A percentile compares a stretch with the other conserved stretches of the same genome.
phyloP scores from a whole-genome alignment of 208 protist species.

The Trypanosoma congolense region DNA sequence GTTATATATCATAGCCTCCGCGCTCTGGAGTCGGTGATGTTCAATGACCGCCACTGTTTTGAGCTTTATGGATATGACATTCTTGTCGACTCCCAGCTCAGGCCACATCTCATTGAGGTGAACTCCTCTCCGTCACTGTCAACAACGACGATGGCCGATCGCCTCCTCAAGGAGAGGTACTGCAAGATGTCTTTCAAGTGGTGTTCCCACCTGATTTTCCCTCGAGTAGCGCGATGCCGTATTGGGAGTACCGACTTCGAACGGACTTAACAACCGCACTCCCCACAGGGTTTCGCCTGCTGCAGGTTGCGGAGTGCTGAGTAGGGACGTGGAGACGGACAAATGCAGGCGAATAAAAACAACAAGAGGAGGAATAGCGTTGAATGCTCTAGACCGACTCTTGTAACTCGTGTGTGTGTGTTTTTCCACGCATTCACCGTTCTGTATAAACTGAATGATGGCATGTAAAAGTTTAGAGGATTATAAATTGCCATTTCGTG shows the following conservation, averaged over 20 bases:
- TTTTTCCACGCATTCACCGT: too few species aligned
- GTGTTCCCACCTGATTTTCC: slow-evolving; percentile 76
- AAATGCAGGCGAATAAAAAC: too few species aligned
- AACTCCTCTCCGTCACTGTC: slow-evolving; percentile 91
- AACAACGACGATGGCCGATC: slow-evolving; percentile 75
- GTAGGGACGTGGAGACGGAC: too few species aligned
- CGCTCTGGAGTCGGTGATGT: slow-evolving; percentile 88
- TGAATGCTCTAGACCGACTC: too few species aligned
- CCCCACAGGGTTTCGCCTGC: slow-evolving; percentile 63
- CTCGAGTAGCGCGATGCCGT: slow-evolving; percentile 45
- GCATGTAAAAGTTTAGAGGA: too few species aligned
- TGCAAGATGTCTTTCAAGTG: slow-evolving; percentile 79
- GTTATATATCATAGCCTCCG: slow-evolving; percentile 91
- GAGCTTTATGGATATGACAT: slow-evolving; percentile 98
- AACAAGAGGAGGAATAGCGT: too few species aligned
- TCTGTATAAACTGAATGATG: too few species aligned
- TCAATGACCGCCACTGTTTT: slow-evolving; percentile 95
- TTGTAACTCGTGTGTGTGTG: too few species aligned
- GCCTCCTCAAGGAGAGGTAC: slow-evolving; percentile 81
- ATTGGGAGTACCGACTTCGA: slow-evolving; percentile 76
- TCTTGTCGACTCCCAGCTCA: slow-evolving; percentile 92
- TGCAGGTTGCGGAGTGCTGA: slow-evolving; percentile 21
- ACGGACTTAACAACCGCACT: slow-evolving; percentile 69
- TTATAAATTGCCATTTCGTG: too few species aligned
- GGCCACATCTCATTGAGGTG: slow-evolving; percentile 97